Base-by-base conservation (phyloP, 2,329 filamentous ascomycete species). In the Fusarium pseudoanthophilum region DNA sequence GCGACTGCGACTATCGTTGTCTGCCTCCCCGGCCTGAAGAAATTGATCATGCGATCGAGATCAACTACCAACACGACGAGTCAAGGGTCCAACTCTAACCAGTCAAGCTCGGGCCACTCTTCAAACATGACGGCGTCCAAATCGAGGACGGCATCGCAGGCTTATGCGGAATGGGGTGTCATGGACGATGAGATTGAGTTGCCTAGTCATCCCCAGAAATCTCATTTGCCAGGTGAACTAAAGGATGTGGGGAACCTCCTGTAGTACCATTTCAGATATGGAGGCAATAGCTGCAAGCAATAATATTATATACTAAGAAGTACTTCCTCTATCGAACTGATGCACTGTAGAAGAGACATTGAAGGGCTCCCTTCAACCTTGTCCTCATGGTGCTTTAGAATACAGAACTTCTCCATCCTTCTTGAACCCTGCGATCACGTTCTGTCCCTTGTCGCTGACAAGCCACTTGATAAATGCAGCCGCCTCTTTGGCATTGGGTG, bases 391-490 rank as follows among this genome's bases (percentile, higher is more conserved):
- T 13, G 73, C 73, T 7, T 62, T 56, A 3, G 55, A 57, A 43
- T 75, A 75, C 2, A 75, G 45, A 11, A 71, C 60, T 49, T 75
- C 4, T 0, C 72, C 72, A 15, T 71, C 58, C 42, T 73, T 75
- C 56, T 75, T 39, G 14, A 75, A 75, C 5, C 59, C 67, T 13
- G 60, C 60, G 20, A 75, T 64, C 0, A 75, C 69, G 15, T 52
- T 40, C 46, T 75, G 72, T 3, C 73, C 72, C 30, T 71, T 67
- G 11, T 66, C 63, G 6, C 72, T 64, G 4, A 75, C 72, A 3
- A 75, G 45, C 73, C 73, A 75, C 18, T 75, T 64, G 16, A 70
- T 62, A 57, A 75, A 75, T 9, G 20, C 42, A 0, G n/a, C 16
- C 4, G 69, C 69, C 30, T 75, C 72, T 20, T 75, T 34, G 3